Evolutionary conservation across 2,329 filamentous ascomycete genomes (phyloP).

Genomic region (Dryadomyces sulphureus): DNA sequence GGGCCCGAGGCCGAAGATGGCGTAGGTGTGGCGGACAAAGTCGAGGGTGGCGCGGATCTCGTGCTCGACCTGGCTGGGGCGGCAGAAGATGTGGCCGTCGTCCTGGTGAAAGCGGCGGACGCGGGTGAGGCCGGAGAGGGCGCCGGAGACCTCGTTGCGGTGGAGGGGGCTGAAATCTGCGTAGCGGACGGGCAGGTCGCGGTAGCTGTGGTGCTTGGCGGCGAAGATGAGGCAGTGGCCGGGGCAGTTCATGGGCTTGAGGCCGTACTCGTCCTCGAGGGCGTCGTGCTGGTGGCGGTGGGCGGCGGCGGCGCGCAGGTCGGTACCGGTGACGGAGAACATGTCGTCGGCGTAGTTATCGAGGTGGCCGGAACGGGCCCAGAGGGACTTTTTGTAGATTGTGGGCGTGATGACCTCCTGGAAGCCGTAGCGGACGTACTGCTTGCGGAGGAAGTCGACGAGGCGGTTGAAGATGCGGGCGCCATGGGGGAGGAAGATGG

Average conservation of each 20-base stretch:
- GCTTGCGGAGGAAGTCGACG: conserved; percentile 64
- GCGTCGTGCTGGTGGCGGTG: neutral
- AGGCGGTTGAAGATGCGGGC: conserved; percentile 73
- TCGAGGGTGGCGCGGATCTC: conserved; percentile 62
- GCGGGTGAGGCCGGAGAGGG: conserved; percentile 77
- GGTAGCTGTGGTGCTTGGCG: conserved; percentile 71
- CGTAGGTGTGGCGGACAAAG: conserved; percentile 61
- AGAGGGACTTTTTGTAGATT: conserved; percentile 79
- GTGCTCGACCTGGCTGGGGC: conserved; percentile 55
- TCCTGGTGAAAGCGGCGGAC: conserved; percentile 93
- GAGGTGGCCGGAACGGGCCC: conserved; percentile 75
- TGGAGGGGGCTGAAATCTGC: conserved; percentile 94
- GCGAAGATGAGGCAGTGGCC: conserved; percentile 83
- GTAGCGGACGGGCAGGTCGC: conserved; percentile 79
- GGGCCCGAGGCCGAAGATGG: conserved; percentile 52
- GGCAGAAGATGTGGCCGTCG: conserved; percentile 81
- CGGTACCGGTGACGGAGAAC: conserved; percentile 60
- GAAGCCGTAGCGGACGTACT: conserved; percentile 76
- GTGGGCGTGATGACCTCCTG: conserved; percentile 80
- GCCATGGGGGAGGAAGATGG: conserved; percentile 71
- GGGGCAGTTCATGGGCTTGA: conserved; percentile 97
- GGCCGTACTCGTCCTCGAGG: conserved; percentile 53
- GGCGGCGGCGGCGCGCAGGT: conserved; percentile 20
- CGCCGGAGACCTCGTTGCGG: conserved; percentile 88
- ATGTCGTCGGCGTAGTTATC: conserved; percentile 87